Evolutionary conservation across 75 land plant species (phyloP).

Genomic region (Pseudotsuga menziesii): DNA sequence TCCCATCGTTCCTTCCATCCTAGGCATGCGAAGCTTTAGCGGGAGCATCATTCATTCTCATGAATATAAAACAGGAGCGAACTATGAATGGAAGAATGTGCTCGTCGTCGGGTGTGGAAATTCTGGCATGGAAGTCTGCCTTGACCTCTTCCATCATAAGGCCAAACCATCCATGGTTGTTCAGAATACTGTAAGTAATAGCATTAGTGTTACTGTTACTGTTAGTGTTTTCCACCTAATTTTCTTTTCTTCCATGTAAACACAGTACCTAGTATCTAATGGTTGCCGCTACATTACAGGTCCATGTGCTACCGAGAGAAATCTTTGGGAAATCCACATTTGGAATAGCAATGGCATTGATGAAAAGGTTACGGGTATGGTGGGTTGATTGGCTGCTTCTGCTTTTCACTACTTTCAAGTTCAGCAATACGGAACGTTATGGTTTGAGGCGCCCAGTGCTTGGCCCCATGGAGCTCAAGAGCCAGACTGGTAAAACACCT

Average conservation of each 20-base stretch:
- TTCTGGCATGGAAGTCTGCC: slow-evolving; percentile 86
- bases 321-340: slow-evolving; percentile 66
- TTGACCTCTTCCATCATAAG: slow-evolving; percentile 63
- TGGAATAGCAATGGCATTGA: slow-evolving; percentile 47
- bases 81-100: slow-evolving; percentile 43
- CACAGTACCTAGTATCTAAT: slow-evolving; percentile 22
- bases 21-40: slow-evolving; percentile 36
- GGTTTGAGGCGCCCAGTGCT: slow-evolving; percentile 51
- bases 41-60: slow-evolving; percentile 56
- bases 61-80: slow-evolving; percentile 46
- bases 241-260: slow-evolving; percentile 28
- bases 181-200: slow-evolving; percentile 45
- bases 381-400: slow-evolving; percentile 54
- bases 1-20: slow-evolving; percentile 48
- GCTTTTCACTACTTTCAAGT: slow-evolving; percentile 17
- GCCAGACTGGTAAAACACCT: slow-evolving; percentile 39
- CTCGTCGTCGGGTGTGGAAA: slow-evolving; percentile 84
- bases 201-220: no score
- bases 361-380: slow-evolving; percentile 53
- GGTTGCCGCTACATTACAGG: slow-evolving; percentile 23
- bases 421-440: slow-evolving; percentile 42
- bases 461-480: slow-evolving; percentile 63
- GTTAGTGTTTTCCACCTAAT: no score
- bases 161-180: slow-evolving; percentile 69
- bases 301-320: slow-evolving; percentile 72